Percentiles rank a stretch among this genome's conserved stretches.
phyloP scores from a whole-genome alignment of 2,329 filamentous ascomycete species.

The Lecanosticta acicola region DNA sequence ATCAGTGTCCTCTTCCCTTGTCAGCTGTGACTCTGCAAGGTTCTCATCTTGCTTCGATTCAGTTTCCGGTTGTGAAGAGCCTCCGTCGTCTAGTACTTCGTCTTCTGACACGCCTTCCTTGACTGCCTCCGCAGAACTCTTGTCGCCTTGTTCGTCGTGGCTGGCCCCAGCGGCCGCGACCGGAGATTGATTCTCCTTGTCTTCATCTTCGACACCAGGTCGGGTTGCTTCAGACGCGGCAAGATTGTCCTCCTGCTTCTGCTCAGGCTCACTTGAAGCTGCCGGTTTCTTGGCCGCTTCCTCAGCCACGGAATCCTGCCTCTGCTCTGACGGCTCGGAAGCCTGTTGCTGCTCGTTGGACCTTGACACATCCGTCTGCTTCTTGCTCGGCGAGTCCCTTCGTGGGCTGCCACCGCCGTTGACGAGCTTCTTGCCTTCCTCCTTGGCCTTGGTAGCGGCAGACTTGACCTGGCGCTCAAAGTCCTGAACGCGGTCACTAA shows the following conservation, averaged over 20 bases:
- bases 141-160: slow-evolving; percentile 5
- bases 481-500: slow-evolving; percentile 23
- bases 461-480: slow-evolving; percentile 22
- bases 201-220: slow-evolving; percentile 4
- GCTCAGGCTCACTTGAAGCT: slow-evolving; percentile 2
- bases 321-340: neutral
- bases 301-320: slow-evolving; percentile 1
- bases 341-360: neutral
- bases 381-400: slow-evolving; percentile 2
- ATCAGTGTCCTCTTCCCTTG: slow-evolving; percentile 23
- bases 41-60: slow-evolving; percentile 21
- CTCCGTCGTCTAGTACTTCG: too few relatives aligned
- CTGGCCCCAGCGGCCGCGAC: slow-evolving; percentile 1
- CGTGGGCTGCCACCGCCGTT: slow-evolving; percentile 7
- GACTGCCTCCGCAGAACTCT: slow-evolving; percentile 4
- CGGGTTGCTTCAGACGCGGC: slow-evolving; percentile 17
- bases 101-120: slow-evolving; percentile 5
- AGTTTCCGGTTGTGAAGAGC: slow-evolving; percentile 4
- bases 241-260: slow-evolving; percentile 17
- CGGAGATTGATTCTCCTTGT: neutral
- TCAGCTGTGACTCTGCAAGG: slow-evolving; percentile 17
- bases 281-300: slow-evolving; percentile 12
- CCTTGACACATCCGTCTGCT: neutral
- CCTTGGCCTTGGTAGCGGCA: slow-evolving; percentile 17
- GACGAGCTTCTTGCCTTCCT: slow-evolving; percentile 13